Evolutionary conservation across 768 basidiomycete species (phyloP).

Genomic region (Psilocybe tampanensis): DNA sequence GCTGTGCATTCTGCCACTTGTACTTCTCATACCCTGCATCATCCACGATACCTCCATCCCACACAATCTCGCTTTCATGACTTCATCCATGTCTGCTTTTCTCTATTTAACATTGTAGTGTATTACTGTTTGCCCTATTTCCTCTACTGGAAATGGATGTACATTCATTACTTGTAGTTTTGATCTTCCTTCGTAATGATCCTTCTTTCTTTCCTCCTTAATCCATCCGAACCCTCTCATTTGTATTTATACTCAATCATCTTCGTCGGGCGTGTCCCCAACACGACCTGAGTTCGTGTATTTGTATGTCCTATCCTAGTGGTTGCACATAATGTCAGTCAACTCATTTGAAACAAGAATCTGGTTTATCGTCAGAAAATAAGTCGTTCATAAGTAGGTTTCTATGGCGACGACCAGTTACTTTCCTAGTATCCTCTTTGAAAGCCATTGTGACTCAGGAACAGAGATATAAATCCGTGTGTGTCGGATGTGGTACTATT

Average conservation of each 20-base stretch:
- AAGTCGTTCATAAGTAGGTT: too few species aligned
- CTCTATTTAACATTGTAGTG: slow-evolving; percentile 2
- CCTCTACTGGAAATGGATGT: neutral
- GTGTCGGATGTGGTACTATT: neutral
- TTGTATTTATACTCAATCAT: slow-evolving; percentile 3
- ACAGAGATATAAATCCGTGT: neutral
- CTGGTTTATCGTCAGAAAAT: too few species aligned
- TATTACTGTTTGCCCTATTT: neutral
- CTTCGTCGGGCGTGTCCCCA: neutral
- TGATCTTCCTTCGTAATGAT: neutral
- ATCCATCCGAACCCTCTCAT: neutral
- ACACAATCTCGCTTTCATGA: slow-evolving; percentile 10
- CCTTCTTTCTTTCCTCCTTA: neutral
- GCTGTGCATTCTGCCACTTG: neutral
- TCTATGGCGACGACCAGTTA: too few species aligned
- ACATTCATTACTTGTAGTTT: slow-evolving; percentile 5
- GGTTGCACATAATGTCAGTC: too few species aligned
- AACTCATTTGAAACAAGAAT: too few species aligned
- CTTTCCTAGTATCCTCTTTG: too few species aligned
- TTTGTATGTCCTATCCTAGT: neutral
- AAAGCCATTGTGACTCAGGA: neutral
- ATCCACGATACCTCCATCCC: slow-evolving; percentile 13
- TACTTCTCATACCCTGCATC: slow-evolving; percentile 8
- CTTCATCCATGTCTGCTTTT: slow-evolving; percentile 4
- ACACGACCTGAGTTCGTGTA: neutral